These are phyloP conservation scores for Auxenochlorella pyrenoidosa DNA, from an alignment of 139 green algal genomes.

Conservation along the genomic window DNA sequence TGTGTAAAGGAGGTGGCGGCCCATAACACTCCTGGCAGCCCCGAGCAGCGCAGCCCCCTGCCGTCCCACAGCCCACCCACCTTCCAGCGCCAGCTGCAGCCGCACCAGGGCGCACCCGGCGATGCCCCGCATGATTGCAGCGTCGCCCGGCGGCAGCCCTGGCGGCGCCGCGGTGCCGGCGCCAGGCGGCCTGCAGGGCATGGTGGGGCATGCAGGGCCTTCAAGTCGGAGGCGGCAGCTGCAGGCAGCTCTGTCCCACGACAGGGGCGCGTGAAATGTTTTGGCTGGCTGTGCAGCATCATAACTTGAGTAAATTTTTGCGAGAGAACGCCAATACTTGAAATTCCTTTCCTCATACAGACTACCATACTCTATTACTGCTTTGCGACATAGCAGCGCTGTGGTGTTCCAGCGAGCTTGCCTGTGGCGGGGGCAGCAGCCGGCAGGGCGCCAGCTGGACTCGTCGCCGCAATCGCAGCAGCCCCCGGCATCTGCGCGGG, in stretches of 20 bases:
- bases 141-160: neutral
- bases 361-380: too few species aligned
- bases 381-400: too few species aligned
- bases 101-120: neutral
- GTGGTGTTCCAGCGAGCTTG: too few species aligned
- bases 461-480: conserved; percentile 82
- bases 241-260: too few species aligned
- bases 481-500: conserved; percentile 58
- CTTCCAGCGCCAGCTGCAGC: conserved; percentile 22
- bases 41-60: neutral
- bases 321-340: too few species aligned
- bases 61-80: neutral
- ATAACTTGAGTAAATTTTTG: too few species aligned
- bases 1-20: too few species aligned
- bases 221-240: neutral
- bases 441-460: conserved; percentile 56
- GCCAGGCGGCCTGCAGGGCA: neutral
- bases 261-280: too few species aligned
- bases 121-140: neutral
- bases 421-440: conserved; percentile 54
- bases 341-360: too few species aligned
- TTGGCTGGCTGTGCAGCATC: too few species aligned
- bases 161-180: neutral
- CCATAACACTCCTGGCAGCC: too few species aligned
- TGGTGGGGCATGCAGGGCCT: too few species aligned